phyloP scores from a whole-genome alignment of 495 filamentous ascomycete genomes.

The Xylaria grammica region DNA sequence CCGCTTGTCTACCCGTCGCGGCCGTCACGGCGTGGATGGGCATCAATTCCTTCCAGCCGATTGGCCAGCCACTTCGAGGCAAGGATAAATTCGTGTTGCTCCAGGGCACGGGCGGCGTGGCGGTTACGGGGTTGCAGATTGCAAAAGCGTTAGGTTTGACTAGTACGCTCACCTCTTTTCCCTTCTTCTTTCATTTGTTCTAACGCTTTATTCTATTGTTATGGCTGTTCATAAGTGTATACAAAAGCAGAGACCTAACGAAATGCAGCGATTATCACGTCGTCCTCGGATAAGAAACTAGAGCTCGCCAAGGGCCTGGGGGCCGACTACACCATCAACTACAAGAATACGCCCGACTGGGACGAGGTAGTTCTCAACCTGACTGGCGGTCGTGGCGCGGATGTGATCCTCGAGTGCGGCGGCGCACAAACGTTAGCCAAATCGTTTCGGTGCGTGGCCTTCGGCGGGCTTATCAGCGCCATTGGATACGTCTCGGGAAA shows the following conservation, averaged over 20 bases:
- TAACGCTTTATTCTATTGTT: not conserved
- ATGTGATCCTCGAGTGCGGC: slow-evolving; percentile 58
- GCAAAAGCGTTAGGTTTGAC: slow-evolving; percentile 43
- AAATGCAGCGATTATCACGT: slow-evolving; percentile 52
- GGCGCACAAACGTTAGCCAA: slow-evolving; percentile 50
- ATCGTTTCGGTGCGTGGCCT: slow-evolving; percentile 47
- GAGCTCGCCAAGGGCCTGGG: slow-evolving; percentile 47
- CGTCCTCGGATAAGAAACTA: slow-evolving; percentile 51
- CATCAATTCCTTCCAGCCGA: slow-evolving; percentile 48
- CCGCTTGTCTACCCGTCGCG: slow-evolving; percentile 49
- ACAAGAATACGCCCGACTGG: slow-evolving; percentile 49
- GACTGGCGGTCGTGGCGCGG: slow-evolving; percentile 45
- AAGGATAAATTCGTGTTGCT: slow-evolving; percentile 39
- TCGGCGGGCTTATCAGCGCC: slow-evolving; percentile 50
- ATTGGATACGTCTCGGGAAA: slow-evolving; percentile 53
- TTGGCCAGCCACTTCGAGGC: slow-evolving; percentile 33
- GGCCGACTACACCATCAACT: slow-evolving; percentile 53
- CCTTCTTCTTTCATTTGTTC: not conserved
- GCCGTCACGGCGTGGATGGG: slow-evolving; percentile 55
- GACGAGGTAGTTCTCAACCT: slow-evolving; percentile 43
- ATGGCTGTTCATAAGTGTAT: not conserved
- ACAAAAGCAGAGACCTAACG: too few relatives aligned
- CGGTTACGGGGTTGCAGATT: slow-evolving; percentile 45
- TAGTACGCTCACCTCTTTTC: slow-evolving; percentile 36
- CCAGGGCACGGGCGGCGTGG: slow-evolving; percentile 53